Evolutionary conservation across 495 filamentous ascomycete species (phyloP).

Genomic region (Penicillium verhagenii): DNA sequence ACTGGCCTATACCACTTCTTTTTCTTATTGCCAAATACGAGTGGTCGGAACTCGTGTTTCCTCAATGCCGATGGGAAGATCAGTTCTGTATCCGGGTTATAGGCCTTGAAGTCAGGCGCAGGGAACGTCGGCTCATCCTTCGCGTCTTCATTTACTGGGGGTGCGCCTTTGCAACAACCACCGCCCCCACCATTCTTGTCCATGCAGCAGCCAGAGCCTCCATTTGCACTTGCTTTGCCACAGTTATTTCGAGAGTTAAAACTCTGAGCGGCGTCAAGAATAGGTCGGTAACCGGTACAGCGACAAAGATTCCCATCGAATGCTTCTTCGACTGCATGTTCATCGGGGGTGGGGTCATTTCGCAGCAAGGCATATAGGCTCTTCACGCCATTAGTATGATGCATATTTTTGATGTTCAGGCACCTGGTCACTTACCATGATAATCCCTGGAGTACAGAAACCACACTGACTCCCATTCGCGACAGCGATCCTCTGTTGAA

Average conservation of each 20-base stretch:
- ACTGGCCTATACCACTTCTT: conserved; percentile 93
- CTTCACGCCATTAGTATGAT: conserved; percentile 9
- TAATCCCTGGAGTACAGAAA: conserved; percentile 96
- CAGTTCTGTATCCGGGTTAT: conserved; percentile 87
- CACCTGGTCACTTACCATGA: conserved; percentile 61
- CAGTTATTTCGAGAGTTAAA: conserved; percentile 43
- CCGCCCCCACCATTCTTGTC: conserved; percentile 42
- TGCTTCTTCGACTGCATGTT: conserved; percentile 31
- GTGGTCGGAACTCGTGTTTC: conserved; percentile 76
- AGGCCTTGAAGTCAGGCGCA: conserved; percentile 75
- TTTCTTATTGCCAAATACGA: conserved; percentile 90
- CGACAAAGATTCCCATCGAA: conserved; percentile 90
- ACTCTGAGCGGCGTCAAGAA: conserved; percentile 83
- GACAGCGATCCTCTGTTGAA: conserved; percentile 83
- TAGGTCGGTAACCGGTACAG: conserved; percentile 93
- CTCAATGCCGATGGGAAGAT: conserved; percentile 87
- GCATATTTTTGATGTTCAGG: neutral
- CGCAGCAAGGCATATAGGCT: conserved; percentile 60
- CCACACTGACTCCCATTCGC: conserved; percentile 64
- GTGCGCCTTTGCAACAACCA: conserved; percentile 39
- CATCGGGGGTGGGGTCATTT: conserved; percentile 49
- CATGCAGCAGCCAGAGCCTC: conserved; percentile 56
- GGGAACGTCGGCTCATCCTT: conserved; percentile 29
- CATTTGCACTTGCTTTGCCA: conserved; percentile 43
- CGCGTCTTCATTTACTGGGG: conserved; percentile 11